A percentile compares a stretch with the other conserved stretches of the same genome.
phyloP scores from a whole-genome alignment of 306 rosid genomes.

The Vachellia collinsii region DNA sequence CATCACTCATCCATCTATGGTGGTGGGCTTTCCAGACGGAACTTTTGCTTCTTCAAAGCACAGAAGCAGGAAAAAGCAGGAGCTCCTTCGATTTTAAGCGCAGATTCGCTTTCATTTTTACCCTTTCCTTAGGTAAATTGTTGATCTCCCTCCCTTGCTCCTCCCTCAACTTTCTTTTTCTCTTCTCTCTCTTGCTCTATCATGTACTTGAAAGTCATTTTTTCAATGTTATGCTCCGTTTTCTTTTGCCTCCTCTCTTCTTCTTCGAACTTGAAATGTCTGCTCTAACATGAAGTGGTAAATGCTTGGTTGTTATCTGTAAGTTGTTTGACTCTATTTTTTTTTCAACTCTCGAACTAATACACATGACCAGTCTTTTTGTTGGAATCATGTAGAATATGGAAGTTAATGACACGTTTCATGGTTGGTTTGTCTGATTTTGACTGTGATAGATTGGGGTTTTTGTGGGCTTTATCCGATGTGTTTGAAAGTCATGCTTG shows the following conservation, averaged over 20 bases:
- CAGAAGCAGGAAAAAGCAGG: constrained; percentile 48
- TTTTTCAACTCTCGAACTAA: constrained; percentile 48
- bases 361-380: constrained; percentile 27
- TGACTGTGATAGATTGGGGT: constrained; percentile 44
- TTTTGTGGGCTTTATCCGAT: constrained; percentile 31
- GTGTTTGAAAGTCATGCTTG: constrained; percentile 32
- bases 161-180: constrained; percentile 20
- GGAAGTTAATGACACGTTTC: constrained; percentile 18
- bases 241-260: neutral
- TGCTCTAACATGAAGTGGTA: constrained; percentile 27
- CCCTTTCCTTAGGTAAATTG: constrained; percentile 59
- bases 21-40: constrained; percentile 44
- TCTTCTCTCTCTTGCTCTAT: constrained; percentile 36
- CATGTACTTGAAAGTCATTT: constrained; percentile 31
- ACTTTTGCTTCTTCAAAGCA: constrained; percentile 50
- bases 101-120: constrained; percentile 64
- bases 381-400: constrained; percentile 29
- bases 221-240: constrained; percentile 29
- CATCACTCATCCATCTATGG: constrained; percentile 36
- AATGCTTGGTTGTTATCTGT: constrained; percentile 41
- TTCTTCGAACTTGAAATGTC: constrained; percentile 28
- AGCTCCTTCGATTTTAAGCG: constrained; percentile 54
- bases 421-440: constrained; percentile 43
- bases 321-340: constrained; percentile 58
- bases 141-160: constrained; percentile 41